phyloP scores from a whole-genome alignment of 192 early-diverging fungal genomes.

The Mortierella hygrophila region DNA sequence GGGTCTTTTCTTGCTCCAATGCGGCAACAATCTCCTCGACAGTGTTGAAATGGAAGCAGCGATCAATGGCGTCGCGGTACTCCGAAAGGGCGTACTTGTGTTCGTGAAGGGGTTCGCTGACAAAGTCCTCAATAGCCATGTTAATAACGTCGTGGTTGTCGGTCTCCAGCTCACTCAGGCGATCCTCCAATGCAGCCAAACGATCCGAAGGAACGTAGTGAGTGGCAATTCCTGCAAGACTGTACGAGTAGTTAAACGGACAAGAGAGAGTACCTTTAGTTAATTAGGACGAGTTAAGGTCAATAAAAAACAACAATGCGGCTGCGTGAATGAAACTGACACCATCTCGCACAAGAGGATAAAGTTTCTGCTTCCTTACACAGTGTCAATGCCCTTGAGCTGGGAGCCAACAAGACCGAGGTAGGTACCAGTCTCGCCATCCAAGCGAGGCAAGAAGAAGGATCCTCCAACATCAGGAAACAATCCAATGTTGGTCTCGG shows the following conservation, averaged over 20 bases:
- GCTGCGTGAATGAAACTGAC: background rate
- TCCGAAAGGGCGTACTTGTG: slow-evolving; percentile 60
- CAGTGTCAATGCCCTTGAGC: slow-evolving; percentile 86
- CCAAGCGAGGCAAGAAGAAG: slow-evolving; percentile 95
- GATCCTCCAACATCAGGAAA: slow-evolving; percentile 97
- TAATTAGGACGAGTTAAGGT: background rate
- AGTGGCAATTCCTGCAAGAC: slow-evolving; percentile 93
- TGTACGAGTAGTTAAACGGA: slow-evolving; percentile 33
- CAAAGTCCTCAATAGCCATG: slow-evolving; percentile 92
- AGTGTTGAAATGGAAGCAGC: slow-evolving; percentile 86
- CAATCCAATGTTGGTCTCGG: slow-evolving; percentile 95
- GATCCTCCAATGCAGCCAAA: slow-evolving; percentile 81
- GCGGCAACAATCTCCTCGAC: slow-evolving; percentile 88
- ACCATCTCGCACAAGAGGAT: background rate
- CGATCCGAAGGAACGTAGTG: slow-evolving; percentile 94
- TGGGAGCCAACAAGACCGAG: slow-evolving; percentile 89
- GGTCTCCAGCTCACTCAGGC: slow-evolving; percentile 84
- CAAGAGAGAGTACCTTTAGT: background rate
- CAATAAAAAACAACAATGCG: background rate
- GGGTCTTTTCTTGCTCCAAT: slow-evolving; percentile 78
- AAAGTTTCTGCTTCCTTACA: slow-evolving; percentile 63
- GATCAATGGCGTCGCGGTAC: slow-evolving; percentile 80
- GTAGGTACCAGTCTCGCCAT: slow-evolving; percentile 94
- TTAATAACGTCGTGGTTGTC: slow-evolving; percentile 86
- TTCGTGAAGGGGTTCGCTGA: slow-evolving; percentile 64